Base-by-base conservation (phyloP, 2,329 filamentous ascomycete species). In the Aspergillus sp. region DNA sequence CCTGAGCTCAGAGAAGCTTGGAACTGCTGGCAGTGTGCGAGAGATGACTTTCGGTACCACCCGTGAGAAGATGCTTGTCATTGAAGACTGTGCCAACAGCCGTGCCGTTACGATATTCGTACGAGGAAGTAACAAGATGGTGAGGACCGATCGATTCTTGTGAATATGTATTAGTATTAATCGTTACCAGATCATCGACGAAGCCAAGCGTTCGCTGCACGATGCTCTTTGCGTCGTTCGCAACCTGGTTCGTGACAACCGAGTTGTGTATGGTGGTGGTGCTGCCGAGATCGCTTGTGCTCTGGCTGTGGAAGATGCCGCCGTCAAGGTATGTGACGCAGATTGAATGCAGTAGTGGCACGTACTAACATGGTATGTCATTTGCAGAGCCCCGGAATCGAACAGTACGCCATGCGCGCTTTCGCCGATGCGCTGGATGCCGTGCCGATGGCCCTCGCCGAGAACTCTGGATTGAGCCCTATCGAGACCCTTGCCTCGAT, bases 51-150 rank as follows among this genome's bases (percentile, higher is more conserved):
- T 99, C 72, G 95, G 95, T 70, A 99, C 95, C 1, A 99, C 95
- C 49, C 87, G 95, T 73, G 95, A 99, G 80, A 98, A 99, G 87
- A 99, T 99, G 95, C 84, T 99, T 69, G 91, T 99, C 58, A 99
- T 99, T 70, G 96, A 99, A 81, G 95, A 99, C 80, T 99, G 95
- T 75, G 95, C 96, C 72, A 99, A 99, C 82, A 96, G 92, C 59
- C 85, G 95, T 71, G 95, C 95, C 49, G 96, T 99, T 61, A 99
- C 95, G 2, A 88, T 96, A 57, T 99, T 99, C 77, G 91, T 99
- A 61, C 86, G 95, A 72, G 95, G 95, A 72, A 96, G 92, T 84
- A 99, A 99, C 86, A 99, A 98, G 85, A 99, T 99, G 95, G 91
- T 94, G 78, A 74, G 84, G 78, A 52, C 52, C 20, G n/a, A 52